Evolutionary conservation across 805 yeast genomes (phyloP), one percentile per base, ranked within the genome.

Genomic region (Saturnispora mendoncae): DNA sequence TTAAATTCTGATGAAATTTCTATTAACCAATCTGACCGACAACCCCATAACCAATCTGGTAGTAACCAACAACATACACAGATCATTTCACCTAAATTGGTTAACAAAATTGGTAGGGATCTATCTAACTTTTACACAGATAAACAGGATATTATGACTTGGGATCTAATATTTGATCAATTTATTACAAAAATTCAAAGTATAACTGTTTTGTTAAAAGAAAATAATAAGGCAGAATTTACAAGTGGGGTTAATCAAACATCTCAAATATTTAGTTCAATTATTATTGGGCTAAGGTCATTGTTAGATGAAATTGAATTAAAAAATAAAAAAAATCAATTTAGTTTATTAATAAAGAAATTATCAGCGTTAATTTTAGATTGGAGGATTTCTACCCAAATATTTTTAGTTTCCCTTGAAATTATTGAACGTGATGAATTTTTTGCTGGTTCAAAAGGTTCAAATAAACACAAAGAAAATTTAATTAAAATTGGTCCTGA

Each of bases 381-480:
- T 44, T 68, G 83, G 43, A 76, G 78, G 44, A 72, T 80, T 43
- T 78, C 78, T 52, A 82, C 84, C 7, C 66, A 72, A 37, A 55
- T 82, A n/a, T 81, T 74, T 54, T 63, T 81, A 40, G 64, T 66
- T 36, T 31, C 10, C 13, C 14, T 12, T 13, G 39, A 41, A 30
- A 31, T 25, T 4, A 34, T 6, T 9, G 34, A 19, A 28, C n/a
- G 6, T 17, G 17, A 19, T 6, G 29, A 31, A 28, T 23, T 31
- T 5, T 15, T 25, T 21, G 3, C 12, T 4, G 25, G 25, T 9
- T 24, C 33, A 7, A 14, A 23, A 10, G 18, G 12, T 20, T 28
- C 20, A 26, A 24, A 30, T 30, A n/a, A 30, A 19, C 6, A 26
- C 2, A 19, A 25, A 12, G 13, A 23, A 4, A 14, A 18, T 4